Evolutionary conservation across 139 green algal species (phyloP), one percentile per base, ranked within the genome.

Genomic region (Haematococcus lacustris): DNA sequence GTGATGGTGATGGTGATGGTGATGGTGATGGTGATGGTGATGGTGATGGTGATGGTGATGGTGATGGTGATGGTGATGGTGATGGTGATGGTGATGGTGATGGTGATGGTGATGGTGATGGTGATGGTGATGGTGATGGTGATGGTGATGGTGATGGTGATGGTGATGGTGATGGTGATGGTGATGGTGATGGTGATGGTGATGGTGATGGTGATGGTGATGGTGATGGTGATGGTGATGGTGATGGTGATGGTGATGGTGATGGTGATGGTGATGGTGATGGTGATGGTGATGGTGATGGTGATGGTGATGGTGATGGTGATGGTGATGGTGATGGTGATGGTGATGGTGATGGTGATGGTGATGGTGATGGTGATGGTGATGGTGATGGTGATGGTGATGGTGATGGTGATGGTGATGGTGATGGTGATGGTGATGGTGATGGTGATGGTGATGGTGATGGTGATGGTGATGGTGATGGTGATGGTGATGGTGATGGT

Each of bases 341-440:
- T 59, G 47, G 21, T 21, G 47, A 59, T 59, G 47, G 21, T 21
- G 47, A 59, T 59, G 47, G 21, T 21, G 47, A 59, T 59, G 47
- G 21, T 21, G 47, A 59, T 59, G 47, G 21, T 21, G 47, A 59
- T 59, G 47, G 21, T 21, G 47, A 59, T 59, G 47, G 21, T 59
- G 47, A 59, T n/a, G n/a, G n/a, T 59, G 47, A 59, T 59, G 47
- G 21, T 59, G 47, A 59, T 59, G 47, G 21, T 59, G 47, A 59
- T n/a, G n/a, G n/a, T n/a, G n/a, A n/a, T n/a, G n/a, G n/a, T n/a
- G n/a, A n/a, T n/a, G n/a, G n/a, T n/a, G n/a, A n/a, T n/a, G n/a
- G n/a, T n/a, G n/a, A n/a, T n/a, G n/a, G n/a, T n/a, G n/a, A n/a
- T n/a, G n/a, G n/a, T n/a, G n/a, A n/a, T n/a, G n/a, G n/a, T n/a